phyloP scores from a whole-genome alignment of 139 green algal species.

The Dunaliella primolecta region DNA sequence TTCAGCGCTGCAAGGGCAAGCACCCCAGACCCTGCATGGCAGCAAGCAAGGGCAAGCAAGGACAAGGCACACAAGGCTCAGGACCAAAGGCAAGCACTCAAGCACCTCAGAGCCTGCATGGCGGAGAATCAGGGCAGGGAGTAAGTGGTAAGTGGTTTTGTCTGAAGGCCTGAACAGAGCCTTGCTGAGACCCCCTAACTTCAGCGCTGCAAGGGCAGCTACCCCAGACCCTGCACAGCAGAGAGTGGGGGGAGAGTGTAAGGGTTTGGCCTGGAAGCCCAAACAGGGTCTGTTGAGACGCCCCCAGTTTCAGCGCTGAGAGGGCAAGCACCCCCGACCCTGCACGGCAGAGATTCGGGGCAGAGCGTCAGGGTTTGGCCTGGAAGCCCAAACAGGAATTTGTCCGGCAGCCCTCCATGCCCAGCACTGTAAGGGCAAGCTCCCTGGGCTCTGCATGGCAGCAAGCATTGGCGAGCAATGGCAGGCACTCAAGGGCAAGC shows the following conservation, averaged over 20 bases:
- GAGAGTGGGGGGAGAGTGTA: too few relatives aligned
- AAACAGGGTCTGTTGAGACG: too few relatives aligned
- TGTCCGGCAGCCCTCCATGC: background rate
- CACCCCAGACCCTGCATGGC: conserved; percentile 79
- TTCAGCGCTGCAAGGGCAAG: conserved; percentile 71
- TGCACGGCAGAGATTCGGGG: too few relatives aligned
- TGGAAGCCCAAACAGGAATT: background rate
- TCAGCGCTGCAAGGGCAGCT: conserved; percentile 68
- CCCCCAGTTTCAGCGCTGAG: conserved; percentile 64
- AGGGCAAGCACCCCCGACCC: conserved; percentile 82
- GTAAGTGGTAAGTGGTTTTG: too few relatives aligned
- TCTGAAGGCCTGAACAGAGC: too few relatives aligned
- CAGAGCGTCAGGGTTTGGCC: too few relatives aligned
- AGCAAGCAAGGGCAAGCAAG: too few relatives aligned
- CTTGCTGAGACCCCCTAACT: too few relatives aligned
- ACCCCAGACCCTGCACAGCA: conserved; percentile 79
- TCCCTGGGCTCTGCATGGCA: conserved; percentile 78
- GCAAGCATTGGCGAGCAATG: too few relatives aligned
- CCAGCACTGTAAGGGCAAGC: conserved; percentile 53
- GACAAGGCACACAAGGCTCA: background rate
- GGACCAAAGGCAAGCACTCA: background rate
- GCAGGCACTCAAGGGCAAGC: background rate
- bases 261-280: too few relatives aligned
- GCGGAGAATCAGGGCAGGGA: too few relatives aligned
- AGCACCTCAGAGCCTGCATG: too few relatives aligned